A percentile compares a stretch with the other conserved stretches of the same genome.
phyloP scores from a whole-genome alignment of 805 yeast species.

The Dipodascus albidus region DNA sequence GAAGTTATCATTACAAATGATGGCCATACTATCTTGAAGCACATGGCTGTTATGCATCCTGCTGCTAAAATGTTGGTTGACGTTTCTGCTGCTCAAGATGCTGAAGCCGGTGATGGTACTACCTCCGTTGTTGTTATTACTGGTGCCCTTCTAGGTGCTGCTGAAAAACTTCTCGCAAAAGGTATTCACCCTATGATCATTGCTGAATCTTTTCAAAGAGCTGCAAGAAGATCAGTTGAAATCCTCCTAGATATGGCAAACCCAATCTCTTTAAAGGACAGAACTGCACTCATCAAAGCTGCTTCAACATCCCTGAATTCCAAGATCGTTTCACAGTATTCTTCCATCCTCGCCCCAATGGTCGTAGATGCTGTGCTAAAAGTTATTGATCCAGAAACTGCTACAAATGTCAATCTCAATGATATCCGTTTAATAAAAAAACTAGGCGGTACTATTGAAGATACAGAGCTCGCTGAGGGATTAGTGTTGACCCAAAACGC shows the following conservation, averaged over 20 bases:
- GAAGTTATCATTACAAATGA: constrained; percentile 93
- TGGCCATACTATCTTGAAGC: constrained; percentile 93
- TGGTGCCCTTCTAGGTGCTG: constrained; percentile 90
- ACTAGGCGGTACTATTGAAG: constrained; percentile 96
- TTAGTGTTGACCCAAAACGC: constrained; percentile 88
- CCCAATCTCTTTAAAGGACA: constrained; percentile 65
- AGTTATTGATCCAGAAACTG: constrained; percentile 52
- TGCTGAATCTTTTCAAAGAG: constrained; percentile 86
- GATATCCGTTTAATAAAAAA: constrained; percentile 87
- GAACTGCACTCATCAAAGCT: constrained; percentile 77
- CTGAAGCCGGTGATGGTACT: constrained; percentile 99
- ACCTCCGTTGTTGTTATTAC: constrained; percentile 94
- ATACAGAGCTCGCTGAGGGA: constrained; percentile 79
- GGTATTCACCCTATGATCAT: constrained; percentile 92
- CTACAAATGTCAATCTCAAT: constrained; percentile 66
- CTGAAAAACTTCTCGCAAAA: constrained; percentile 76
- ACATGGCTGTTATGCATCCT: constrained; percentile 98
- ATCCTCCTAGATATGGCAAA: constrained; percentile 76
- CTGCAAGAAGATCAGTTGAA: constrained; percentile 74
- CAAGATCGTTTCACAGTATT: constrained; percentile 90
- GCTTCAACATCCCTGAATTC: constrained; percentile 91
- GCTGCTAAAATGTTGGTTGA: constrained; percentile 98
- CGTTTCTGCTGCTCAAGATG: constrained; percentile 94
- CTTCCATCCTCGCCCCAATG: constrained; percentile 77
- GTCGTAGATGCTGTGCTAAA: constrained; percentile 87